Conservation (phyloP, 768 basidiomycete genomes). For the Cystofilobasidium bisporidii region DNA sequence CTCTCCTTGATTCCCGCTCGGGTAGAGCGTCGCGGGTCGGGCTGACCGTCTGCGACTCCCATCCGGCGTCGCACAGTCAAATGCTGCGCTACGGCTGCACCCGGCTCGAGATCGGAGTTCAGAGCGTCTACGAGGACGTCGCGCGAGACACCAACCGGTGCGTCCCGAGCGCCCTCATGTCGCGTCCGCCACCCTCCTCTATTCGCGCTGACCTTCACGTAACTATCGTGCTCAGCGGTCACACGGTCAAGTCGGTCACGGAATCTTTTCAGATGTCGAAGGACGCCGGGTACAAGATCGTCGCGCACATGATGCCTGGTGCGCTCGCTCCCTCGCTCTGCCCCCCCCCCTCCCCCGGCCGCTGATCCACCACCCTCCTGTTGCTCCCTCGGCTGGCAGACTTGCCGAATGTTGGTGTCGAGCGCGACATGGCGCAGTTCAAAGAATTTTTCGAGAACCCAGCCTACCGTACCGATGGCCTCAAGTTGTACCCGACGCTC, state of each 20-base stretch:
- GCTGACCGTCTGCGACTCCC: background rate
- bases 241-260: slow-evolving; percentile 92
- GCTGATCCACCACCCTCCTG: background rate
- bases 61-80: slow-evolving; percentile 51
- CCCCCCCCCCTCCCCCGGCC: background rate
- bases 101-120: slow-evolving; percentile 93
- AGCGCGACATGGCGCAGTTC: slow-evolving; percentile 96
- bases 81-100: slow-evolving; percentile 99
- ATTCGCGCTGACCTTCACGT: too few relatives aligned
- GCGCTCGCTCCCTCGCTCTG: background rate
- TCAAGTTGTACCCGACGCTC: slow-evolving; percentile 96
- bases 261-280: slow-evolving; percentile 97
- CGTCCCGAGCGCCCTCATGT: background rate
- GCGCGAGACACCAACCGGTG: slow-evolving; percentile 90
- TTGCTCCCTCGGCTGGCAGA: slow-evolving; percentile 52
- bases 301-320: slow-evolving; percentile 83
- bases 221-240: too few relatives aligned
- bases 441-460: slow-evolving; percentile 99
- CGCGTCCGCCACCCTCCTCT: too few relatives aligned
- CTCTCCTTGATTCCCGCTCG: too few relatives aligned
- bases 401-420: slow-evolving; percentile 91
- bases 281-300: slow-evolving; percentile 98
- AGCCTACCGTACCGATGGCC: slow-evolving; percentile 87
- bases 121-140: slow-evolving; percentile 98
- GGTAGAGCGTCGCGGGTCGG: too few relatives aligned